Base-by-base conservation (phyloP, 2,329 filamentous ascomycete species). In the Pseudogymnoascus sp. region DNA sequence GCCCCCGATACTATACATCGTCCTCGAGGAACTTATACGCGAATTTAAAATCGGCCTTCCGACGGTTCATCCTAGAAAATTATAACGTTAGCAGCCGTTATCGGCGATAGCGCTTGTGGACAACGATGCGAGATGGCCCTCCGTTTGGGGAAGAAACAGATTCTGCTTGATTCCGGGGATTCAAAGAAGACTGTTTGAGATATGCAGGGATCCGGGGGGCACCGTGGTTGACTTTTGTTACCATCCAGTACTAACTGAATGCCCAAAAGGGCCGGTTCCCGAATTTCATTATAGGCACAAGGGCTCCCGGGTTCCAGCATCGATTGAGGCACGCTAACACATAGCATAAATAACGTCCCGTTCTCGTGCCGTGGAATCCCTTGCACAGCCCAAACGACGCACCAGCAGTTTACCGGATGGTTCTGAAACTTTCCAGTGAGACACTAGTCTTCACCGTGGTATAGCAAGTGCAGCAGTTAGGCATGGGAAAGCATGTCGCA, bases 11-110 rank as follows among this genome's bases (percentile, higher is more conserved):
- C 78, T 70, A 86, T 69, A 96, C 82, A 74, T 96, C 92, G 71
- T 97, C 92, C 74, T 97, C 92, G 66, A 97, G 82, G 76, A 94
- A 97, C 75, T 95, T 95, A 79, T 97, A 97, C 62, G 90, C 88
- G 75, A 97, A 97, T 76, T 95, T 95, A 79, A 97, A 97, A 73
- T 97, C 92, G 60, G 90, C 92, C 79, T 97, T 96, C 72, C 92
- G 81, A 66, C 92, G 89, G 74, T 97, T 97, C 92, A 97, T 97
- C 92, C 92, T 96, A 70, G 37, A 48, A 64, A 33, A 38, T 55
- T 26, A 60, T 59, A 63, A 63, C 61, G 45, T 52, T 33, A 52
- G 45, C 45, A 13, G 26, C 26, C 26, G 45, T 52, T 19, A 8
- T 52, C 8, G 26, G 23, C 7, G 4, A 5, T 7, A 9, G n/a